These are phyloP conservation scores for Aspergillus saccharolyticus DNA, from an alignment of 495 filamentous ascomycete genomes.

Conservation along the genomic window DNA sequence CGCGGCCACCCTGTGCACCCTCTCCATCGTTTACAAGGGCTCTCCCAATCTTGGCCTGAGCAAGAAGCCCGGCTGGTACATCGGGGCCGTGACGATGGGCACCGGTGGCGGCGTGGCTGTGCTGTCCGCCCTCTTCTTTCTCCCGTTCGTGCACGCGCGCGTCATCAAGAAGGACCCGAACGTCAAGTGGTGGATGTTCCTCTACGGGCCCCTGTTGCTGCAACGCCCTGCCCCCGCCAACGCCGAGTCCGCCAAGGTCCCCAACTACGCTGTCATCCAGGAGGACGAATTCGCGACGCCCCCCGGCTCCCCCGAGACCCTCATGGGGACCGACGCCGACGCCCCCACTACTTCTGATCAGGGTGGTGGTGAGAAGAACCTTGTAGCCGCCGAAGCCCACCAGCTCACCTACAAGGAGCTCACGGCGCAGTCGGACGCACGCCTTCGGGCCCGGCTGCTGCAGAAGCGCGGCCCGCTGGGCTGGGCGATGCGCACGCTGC, in stretches of 20 bases:
- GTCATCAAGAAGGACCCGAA: conserved; percentile 51
- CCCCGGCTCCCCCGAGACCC: conserved; percentile 20
- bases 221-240: conserved; percentile 36
- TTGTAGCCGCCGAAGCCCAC: conserved; percentile 34
- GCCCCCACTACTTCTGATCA: conserved; percentile 21
- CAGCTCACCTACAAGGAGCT: conserved; percentile 53
- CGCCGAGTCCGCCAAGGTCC: conserved; percentile 43
- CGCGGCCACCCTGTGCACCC: conserved; percentile 51
- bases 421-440: conserved; percentile 43
- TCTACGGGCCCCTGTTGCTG: conserved; percentile 50
- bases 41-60: conserved; percentile 51
- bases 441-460: conserved; percentile 49
- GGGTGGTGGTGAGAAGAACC: conserved; percentile 45
- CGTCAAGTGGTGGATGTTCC: conserved; percentile 50
- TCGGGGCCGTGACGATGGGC: conserved; percentile 53
- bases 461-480: conserved; percentile 57
- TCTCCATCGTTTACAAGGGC: conserved; percentile 62
- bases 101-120: conserved; percentile 46
- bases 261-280: conserved; percentile 51
- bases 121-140: conserved; percentile 53
- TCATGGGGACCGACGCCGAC: conserved; percentile 30
- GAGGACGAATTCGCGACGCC: conserved; percentile 28
- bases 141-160: conserved; percentile 50
- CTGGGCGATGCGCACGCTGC: conserved; percentile 68
- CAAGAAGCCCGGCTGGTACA: conserved; percentile 52